Evolutionary conservation across 2,329 filamentous ascomycete species (phyloP).

Genomic region (Diaporthe vexans): DNA sequence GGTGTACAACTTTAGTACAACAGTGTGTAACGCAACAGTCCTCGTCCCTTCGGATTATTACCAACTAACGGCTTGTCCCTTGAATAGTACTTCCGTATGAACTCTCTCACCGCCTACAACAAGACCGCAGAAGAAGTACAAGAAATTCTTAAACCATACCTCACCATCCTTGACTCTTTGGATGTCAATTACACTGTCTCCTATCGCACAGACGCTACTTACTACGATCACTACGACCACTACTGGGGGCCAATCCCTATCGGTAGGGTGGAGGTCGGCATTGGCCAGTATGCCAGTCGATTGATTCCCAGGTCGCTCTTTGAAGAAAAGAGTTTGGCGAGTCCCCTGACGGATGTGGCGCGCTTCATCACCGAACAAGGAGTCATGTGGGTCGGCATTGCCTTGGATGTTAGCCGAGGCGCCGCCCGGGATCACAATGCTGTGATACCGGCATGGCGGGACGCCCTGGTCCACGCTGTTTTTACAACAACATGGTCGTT

Average conservation of each 20-base stretch:
- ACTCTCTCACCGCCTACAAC: conserved; percentile 61
- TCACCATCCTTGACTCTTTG: conserved; percentile 54
- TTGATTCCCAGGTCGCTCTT: conserved; percentile 57
- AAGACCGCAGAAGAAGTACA: conserved; percentile 58
- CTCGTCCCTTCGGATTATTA: too few relatives aligned
- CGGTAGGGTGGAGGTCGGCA: conserved; percentile 65
- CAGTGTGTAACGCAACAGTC: neutral
- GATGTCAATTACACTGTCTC: conserved; percentile 48
- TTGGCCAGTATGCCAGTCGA: conserved; percentile 57
- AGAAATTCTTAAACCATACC: conserved; percentile 59
- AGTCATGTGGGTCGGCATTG: conserved; percentile 51
- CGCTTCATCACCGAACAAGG: conserved; percentile 52
- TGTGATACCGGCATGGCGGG: neutral
- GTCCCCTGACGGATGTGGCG: conserved; percentile 43
- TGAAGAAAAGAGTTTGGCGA: conserved; percentile 46
- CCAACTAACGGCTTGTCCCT: too few relatives aligned
- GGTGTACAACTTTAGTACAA: conserved; percentile 43
- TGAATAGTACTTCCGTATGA: conserved; percentile 58
- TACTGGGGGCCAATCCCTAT: conserved; percentile 57
- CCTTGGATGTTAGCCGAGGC: conserved; percentile 37
- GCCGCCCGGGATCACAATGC: conserved; percentile 37
- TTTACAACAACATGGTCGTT: neutral
- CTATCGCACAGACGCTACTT: conserved; percentile 54
- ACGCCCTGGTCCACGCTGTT: neutral
- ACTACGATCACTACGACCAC: conserved; percentile 61